A percentile compares a stretch with the other conserved stretches of the same genome.
These are phyloP conservation scores for Colletotrichum godetiae DNA, from an alignment of 2,329 filamentous ascomycete genomes.

Conservation along the genomic window DNA sequence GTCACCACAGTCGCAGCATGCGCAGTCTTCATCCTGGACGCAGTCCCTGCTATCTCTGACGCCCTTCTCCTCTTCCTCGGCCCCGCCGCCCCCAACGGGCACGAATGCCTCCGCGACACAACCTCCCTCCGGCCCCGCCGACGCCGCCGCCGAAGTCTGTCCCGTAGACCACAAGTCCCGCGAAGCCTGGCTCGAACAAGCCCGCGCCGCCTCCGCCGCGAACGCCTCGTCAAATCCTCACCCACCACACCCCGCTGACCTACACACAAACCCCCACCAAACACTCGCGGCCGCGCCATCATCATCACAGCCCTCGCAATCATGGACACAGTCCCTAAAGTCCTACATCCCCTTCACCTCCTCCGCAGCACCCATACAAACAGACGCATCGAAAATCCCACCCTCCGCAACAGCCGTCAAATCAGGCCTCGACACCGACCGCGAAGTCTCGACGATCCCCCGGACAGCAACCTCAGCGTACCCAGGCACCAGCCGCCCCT, in stretches of 20 bases:
- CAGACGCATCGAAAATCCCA: conserved; percentile 30
- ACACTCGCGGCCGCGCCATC: not conserved
- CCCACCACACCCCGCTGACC: conserved; percentile 38
- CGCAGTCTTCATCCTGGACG: conserved; percentile 54
- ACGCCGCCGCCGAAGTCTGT: conserved; percentile 63
- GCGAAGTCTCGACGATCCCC: conserved; percentile 84
- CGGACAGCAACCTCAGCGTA: conserved; percentile 60
- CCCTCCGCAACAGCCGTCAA: conserved; percentile 1
- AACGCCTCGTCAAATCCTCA: conserved; percentile 43
- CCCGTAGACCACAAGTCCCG: conserved; percentile 93
- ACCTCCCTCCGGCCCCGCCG: conserved; percentile 23
- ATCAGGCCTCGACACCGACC: conserved; percentile 68
- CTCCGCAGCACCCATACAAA: conserved; percentile 37
- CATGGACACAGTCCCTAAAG: conserved; percentile 56
- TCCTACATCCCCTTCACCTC: conserved; percentile 56
- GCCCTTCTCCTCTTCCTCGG: conserved; percentile 49
- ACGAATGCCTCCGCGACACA: conserved; percentile 30
- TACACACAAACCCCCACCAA: conserved; percentile 31
- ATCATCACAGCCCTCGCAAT: conserved; percentile 42
- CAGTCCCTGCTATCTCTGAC: conserved; percentile 55
- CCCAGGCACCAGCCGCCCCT: conserved; percentile 47
- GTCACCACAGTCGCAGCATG: not conserved
- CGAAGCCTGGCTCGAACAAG: conserved; percentile 85
- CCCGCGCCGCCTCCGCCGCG: conserved; percentile 61
- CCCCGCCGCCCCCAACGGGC: not conserved